Conservation (phyloP, 129 eudicot genomes). For the Flaveria trinervia region DNA sequence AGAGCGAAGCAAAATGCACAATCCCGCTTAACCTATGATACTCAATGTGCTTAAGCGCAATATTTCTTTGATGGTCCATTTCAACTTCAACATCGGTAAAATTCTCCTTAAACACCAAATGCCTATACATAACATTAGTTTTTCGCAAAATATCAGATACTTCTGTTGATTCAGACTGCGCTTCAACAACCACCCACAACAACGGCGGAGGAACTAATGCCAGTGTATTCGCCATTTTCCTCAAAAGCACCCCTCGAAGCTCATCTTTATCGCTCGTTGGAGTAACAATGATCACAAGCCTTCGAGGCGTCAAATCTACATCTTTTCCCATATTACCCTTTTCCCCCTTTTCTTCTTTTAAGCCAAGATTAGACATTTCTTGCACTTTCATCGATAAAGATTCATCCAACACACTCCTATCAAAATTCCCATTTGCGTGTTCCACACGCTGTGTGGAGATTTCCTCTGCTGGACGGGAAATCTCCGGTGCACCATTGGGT, state of each 20-base stretch:
- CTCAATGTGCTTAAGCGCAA: constrained; percentile 91
- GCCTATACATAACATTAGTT: constrained; percentile 91
- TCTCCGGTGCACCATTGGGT: constrained; percentile 36
- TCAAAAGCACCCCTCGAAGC: constrained; percentile 52
- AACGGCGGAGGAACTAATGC: constrained; percentile 68
- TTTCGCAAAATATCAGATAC: constrained; percentile 77
- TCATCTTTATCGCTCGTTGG: constrained; percentile 62
- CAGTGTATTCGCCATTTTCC: constrained; percentile 68
- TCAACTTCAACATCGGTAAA: constrained; percentile 61
- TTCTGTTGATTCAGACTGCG: constrained; percentile 48
- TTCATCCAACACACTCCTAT: constrained; percentile 51
- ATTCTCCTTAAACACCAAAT: constrained; percentile 83
- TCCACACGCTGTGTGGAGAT: constrained; percentile 22
- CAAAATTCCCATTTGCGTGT: constrained; percentile 30
- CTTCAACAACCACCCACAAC: constrained; percentile 89
- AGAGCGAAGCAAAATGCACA: constrained; percentile 87
- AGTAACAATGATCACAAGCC: constrained; percentile 70
- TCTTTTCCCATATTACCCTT: constrained; percentile 24
- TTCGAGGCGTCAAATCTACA: constrained; percentile 39
- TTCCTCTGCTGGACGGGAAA: constrained; percentile 47
- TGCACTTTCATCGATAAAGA: constrained; percentile 32
- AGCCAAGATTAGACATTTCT: constrained; percentile 23
- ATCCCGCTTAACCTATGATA: constrained; percentile 86
- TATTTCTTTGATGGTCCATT: constrained; percentile 83
- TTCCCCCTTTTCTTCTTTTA: constrained; percentile 7